phyloP scores from a whole-genome alignment of 495 filamentous ascomycete genomes.

The Neurospora tetrasperma region DNA sequence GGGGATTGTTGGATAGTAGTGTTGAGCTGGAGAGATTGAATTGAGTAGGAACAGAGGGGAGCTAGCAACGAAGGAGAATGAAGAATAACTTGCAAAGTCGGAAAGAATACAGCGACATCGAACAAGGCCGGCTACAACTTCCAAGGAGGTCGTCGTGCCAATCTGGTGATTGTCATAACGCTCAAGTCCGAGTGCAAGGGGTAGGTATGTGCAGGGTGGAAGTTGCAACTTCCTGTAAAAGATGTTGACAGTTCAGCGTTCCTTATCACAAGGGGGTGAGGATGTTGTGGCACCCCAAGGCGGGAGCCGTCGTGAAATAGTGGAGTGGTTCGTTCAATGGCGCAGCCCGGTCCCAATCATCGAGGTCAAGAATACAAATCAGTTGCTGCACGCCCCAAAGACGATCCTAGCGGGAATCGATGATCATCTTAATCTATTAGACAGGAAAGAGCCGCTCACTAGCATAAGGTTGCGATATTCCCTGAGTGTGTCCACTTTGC shows the following conservation, averaged over 20 bases:
- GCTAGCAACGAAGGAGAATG: background rate
- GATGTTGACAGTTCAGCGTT: background rate
- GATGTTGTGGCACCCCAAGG: background rate
- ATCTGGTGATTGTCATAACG: background rate
- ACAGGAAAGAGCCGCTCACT: background rate
- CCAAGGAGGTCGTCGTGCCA: background rate
- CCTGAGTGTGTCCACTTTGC: background rate
- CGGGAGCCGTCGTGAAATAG: background rate
- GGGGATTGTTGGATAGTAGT: background rate
- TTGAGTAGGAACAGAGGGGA: background rate
- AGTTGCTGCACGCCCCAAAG: background rate
- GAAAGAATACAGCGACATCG: background rate
- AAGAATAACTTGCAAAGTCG: background rate
- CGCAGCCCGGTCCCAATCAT: background rate
- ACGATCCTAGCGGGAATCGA: background rate
- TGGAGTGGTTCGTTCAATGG: background rate
- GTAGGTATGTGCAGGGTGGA: background rate
- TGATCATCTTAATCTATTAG: background rate
- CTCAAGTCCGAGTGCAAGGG: background rate
- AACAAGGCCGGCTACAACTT: background rate
- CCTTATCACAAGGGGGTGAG: background rate
- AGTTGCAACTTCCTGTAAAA: background rate
- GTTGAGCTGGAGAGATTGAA: background rate
- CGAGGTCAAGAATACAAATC: background rate
- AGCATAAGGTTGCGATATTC: background rate